A percentile compares a stretch with the other conserved stretches of the same genome.
Evolutionary conservation across 306 rosid genomes (phyloP).

Genomic region (Hylodesmum podocarpum): DNA sequence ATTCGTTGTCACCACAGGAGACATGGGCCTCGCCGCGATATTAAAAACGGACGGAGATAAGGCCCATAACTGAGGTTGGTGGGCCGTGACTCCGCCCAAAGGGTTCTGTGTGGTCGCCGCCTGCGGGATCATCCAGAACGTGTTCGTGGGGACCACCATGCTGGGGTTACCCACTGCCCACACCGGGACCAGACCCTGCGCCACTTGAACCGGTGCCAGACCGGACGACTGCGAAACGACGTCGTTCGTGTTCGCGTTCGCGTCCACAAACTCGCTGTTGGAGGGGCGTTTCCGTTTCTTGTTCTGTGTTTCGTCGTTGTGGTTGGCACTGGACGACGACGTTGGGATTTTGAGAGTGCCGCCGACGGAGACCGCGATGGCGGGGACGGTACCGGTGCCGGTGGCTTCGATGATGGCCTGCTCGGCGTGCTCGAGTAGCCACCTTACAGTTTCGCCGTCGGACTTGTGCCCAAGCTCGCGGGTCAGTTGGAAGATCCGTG

Average conservation of each 20-base stretch:
- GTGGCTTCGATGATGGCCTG: constrained; percentile 83
- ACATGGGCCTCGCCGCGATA: constrained; percentile 45
- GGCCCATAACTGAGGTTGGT: constrained; percentile 59
- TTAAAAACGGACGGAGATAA: constrained; percentile 53
- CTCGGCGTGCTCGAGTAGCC: constrained; percentile 80
- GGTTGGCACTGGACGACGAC: constrained; percentile 34
- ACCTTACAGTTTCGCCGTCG: constrained; percentile 81
- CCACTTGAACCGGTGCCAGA: constrained; percentile 44
- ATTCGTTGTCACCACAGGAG: constrained; percentile 31
- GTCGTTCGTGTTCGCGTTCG: constrained; percentile 59
- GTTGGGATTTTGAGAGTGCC: constrained; percentile 81
- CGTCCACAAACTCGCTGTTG: constrained; percentile 47
- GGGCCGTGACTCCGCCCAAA: constrained; percentile 32
- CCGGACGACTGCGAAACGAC: constrained; percentile 49
- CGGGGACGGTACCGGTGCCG: constrained; percentile 75
- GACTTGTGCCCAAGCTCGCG: constrained; percentile 86
- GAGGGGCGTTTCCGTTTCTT: constrained; percentile 60
- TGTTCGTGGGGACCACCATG: constrained; percentile 61
- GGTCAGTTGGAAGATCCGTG: constrained; percentile 77
- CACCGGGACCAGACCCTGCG: constrained; percentile 53
- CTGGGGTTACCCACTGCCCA: constrained; percentile 61
- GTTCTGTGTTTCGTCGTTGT: constrained; percentile 39
- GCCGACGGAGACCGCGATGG: constrained; percentile 78
- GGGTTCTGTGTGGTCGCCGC: constrained; percentile 20
- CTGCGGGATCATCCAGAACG: constrained; percentile 70